Evolutionary conservation across 495 filamentous ascomycete genomes (phyloP).

Genomic region (Aspergillus incahuasiensis): DNA sequence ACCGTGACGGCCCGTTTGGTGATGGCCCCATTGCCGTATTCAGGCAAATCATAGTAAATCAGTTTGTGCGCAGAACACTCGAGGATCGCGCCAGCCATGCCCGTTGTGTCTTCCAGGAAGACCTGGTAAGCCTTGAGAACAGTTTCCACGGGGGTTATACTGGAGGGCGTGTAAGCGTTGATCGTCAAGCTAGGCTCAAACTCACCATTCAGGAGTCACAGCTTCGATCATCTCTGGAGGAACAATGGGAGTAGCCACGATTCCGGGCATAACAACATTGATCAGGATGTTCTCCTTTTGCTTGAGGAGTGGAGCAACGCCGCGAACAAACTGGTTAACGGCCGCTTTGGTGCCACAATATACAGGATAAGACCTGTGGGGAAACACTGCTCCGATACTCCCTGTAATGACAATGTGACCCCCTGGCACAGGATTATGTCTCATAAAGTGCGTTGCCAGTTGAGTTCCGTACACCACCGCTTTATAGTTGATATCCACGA

Average conservation of each 20-base stretch:
- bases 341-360: constrained; percentile 30
- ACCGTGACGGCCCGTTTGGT: constrained; percentile 27
- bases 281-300: constrained; percentile 26
- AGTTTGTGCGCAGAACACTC: constrained; percentile 27
- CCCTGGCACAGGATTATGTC: constrained; percentile 24
- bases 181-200: neutral
- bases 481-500: constrained; percentile 28
- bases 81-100: constrained; percentile 25
- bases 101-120: constrained; percentile 25
- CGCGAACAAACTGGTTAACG: constrained; percentile 26
- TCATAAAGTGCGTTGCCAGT: constrained; percentile 31
- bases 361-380: constrained; percentile 24
- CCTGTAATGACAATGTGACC: constrained; percentile 26
- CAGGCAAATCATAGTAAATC: constrained; percentile 21
- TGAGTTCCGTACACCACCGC: constrained; percentile 26
- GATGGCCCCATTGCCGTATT: constrained; percentile 22
- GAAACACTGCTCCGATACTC: constrained; percentile 24
- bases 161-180: neutral
- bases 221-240: constrained; percentile 25
- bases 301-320: constrained; percentile 24
- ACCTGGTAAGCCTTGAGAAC: constrained; percentile 22
- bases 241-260: constrained; percentile 26
- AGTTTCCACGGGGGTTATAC: constrained; percentile 24
- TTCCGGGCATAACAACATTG: constrained; percentile 29
- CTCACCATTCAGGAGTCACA: constrained; percentile 22